These are phyloP conservation scores for Maudiozyma bulderi DNA, from an alignment of 805 yeast species.

Conservation along the genomic window DNA sequence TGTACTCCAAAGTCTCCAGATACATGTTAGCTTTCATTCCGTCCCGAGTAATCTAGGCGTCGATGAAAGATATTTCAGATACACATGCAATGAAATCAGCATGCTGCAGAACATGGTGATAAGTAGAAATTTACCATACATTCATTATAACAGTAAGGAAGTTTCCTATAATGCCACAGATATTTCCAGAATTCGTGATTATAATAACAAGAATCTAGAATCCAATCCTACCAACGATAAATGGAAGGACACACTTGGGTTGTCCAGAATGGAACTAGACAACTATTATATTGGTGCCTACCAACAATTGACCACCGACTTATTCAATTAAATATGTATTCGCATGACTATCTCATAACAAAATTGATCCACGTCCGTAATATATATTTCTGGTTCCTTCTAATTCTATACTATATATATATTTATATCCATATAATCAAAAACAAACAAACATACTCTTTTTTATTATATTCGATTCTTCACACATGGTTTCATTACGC, in stretches of 20 bases:
- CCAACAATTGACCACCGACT: constrained; percentile 22
- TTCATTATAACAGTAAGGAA: neutral
- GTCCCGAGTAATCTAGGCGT: constrained; percentile 34
- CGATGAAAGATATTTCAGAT: constrained; percentile 23
- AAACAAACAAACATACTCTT: too few species aligned
- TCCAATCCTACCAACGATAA: neutral
- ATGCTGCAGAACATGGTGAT: constrained; percentile 23
- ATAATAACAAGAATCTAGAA: neutral
- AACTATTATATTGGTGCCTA: constrained; percentile 29
- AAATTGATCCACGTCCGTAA: too few species aligned
- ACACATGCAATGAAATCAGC: constrained; percentile 18
- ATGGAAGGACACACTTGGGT: constrained; percentile 14
- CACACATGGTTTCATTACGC: too few species aligned
- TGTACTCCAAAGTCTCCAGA: constrained; percentile 63
- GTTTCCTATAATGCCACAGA: neutral
- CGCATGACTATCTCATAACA: neutral
- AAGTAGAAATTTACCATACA: constrained; percentile 7
- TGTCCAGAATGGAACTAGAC: constrained; percentile 23
- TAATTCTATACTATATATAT: too few species aligned
- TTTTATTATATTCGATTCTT: too few species aligned
- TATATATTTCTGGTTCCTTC: too few species aligned
- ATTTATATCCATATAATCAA: too few species aligned
- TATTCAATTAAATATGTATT: constrained; percentile 1
- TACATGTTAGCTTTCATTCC: constrained; percentile 79
- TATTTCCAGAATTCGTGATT: neutral